Evolutionary conservation across 352 stramenopile genomes (phyloP).

Genomic region (Phytophthora ohioensis): DNA sequence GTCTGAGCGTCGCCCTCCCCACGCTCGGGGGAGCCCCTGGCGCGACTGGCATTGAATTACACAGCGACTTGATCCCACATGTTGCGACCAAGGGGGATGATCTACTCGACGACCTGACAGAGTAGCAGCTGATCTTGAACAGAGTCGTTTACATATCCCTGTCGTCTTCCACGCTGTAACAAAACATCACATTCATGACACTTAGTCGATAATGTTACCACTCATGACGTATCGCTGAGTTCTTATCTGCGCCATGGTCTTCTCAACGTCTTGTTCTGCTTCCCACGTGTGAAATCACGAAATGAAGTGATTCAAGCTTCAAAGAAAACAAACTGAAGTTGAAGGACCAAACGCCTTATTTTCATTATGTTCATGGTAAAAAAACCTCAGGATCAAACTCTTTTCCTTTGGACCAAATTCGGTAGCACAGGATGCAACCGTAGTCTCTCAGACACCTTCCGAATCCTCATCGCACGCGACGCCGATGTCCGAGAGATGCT

Average conservation of each 20-base stretch:
- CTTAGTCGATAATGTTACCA: neutral
- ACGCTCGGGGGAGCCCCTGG: neutral
- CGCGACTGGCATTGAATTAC: neutral
- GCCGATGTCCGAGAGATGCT: neutral
- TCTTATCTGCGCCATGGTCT: neutral
- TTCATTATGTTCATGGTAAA: neutral
- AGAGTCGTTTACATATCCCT: conserved; percentile 1
- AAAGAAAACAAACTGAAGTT: neutral
- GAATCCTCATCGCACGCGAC: neutral
- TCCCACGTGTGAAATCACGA: neutral
- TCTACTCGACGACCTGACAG: neutral
- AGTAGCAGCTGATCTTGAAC: neutral
- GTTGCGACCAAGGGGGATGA: neutral
- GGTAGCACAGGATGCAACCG: neutral
- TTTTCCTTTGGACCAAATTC: neutral
- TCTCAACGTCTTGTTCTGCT: neutral
- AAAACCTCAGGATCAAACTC: neutral
- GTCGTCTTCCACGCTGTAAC: neutral
- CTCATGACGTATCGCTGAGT: no score
- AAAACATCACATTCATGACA: neutral
- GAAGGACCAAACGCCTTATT: neutral
- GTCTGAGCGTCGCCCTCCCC: neutral
- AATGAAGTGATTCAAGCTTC: neutral
- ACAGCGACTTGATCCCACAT: conserved; percentile 4
- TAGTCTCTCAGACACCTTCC: neutral